phyloP scores from a whole-genome alignment of 2,329 filamentous ascomycete genomes.

The Sclerotinia glacialis region DNA sequence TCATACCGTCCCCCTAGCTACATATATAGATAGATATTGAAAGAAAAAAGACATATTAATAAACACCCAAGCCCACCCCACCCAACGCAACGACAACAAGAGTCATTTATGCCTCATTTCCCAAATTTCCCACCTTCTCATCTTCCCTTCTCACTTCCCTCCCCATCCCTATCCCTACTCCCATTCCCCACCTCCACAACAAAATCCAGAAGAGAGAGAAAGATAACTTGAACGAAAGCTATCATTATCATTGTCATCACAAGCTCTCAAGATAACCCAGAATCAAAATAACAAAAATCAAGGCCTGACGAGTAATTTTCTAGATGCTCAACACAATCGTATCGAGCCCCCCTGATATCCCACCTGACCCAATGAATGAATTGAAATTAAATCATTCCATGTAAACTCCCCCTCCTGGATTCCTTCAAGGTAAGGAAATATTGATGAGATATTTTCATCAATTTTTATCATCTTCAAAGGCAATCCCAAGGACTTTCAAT shows the following conservation, averaged over 20 bases:
- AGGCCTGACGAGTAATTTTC: background rate
- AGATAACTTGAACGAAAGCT: background rate
- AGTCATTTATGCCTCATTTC: background rate
- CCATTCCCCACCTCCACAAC: background rate
- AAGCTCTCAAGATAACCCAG: background rate
- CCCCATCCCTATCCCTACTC: background rate
- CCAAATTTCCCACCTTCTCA: background rate
- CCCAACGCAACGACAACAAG: background rate
- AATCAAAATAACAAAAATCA: background rate
- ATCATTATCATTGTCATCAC: conserved; percentile 7
- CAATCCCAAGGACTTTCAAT: background rate
- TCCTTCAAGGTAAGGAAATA: background rate
- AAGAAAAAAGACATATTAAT: too few relatives aligned
- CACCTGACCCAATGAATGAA: background rate
- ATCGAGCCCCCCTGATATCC: background rate
- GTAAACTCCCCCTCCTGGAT: background rate
- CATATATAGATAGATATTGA: background rate
- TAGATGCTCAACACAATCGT: background rate
- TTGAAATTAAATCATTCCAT: conserved; percentile 1
- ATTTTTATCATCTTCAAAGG: background rate
- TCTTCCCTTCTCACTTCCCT: background rate
- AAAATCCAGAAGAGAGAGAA: conserved; percentile 2
- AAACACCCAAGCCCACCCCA: background rate
- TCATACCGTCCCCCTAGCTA: background rate
- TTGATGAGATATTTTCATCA: background rate